Conservation (phyloP, 495 filamentous ascomycete genomes). For the Cryomyces minteri region DNA sequence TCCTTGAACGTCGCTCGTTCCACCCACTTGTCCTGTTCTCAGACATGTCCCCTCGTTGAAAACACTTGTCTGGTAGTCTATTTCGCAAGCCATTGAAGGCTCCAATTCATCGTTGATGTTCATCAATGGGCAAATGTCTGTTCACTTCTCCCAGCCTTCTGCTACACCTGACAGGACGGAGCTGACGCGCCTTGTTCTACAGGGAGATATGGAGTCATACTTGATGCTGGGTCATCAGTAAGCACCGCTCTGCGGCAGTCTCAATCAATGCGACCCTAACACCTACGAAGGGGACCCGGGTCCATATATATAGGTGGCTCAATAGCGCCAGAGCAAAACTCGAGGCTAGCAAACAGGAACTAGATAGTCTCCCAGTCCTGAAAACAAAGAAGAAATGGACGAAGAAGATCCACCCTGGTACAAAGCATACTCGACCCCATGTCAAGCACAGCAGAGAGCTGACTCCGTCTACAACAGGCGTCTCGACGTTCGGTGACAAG, state of each 20-base stretch:
- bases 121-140: constrained; percentile 3
- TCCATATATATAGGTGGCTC: constrained; percentile 87
- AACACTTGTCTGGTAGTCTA: too few species aligned
- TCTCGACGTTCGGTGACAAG: constrained; percentile 72
- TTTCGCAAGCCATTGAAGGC: too few species aligned
- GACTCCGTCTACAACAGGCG: constrained; percentile 27
- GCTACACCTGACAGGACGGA: background rate
- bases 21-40: too few species aligned
- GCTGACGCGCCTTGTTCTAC: background rate
- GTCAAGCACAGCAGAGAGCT: background rate
- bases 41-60: too few species aligned
- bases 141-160: background rate
- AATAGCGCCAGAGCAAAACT: constrained; percentile 50
- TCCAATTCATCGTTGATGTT: background rate
- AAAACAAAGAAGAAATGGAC: constrained; percentile 76
- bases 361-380: constrained; percentile 57
- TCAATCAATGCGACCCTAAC: constrained; percentile 1
- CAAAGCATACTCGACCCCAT: background rate
- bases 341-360: constrained; percentile 35
- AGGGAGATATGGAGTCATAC: constrained; percentile 48
- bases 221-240: constrained; percentile 55
- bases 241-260: constrained; percentile 6
- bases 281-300: constrained; percentile 51
- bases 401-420: constrained; percentile 79
- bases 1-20: too few species aligned